phyloP scores from a whole-genome alignment of 1,284 basidiomycete genomes.

The Ustilago hordei region DNA sequence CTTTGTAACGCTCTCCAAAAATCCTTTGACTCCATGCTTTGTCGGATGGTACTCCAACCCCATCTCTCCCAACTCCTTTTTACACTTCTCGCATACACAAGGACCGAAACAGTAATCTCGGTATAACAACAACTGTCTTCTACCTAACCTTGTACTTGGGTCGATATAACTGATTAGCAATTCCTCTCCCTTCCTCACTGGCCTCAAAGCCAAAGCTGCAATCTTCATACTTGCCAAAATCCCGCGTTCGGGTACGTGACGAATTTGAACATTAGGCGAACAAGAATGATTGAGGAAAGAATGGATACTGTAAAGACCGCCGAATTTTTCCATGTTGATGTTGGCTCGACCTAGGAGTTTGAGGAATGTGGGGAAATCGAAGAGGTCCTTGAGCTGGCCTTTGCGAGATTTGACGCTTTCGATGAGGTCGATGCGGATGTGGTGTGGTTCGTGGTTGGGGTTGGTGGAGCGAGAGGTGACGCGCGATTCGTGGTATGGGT shows the following conservation, averaged over 20 bases:
- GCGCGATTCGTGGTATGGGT: slow-evolving; percentile 68
- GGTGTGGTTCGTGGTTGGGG: slow-evolving; percentile 76
- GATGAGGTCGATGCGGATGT: slow-evolving; percentile 72
- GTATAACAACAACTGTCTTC: slow-evolving; percentile 75
- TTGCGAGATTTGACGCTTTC: slow-evolving; percentile 69
- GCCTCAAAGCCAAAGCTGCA: slow-evolving; percentile 77
- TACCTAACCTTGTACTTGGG: slow-evolving; percentile 74
- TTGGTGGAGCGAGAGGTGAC: slow-evolving; percentile 78
- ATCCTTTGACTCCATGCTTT: slow-evolving; percentile 27
- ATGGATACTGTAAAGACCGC: slow-evolving; percentile 86
- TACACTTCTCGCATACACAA: slow-evolving; percentile 76
- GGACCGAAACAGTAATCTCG: slow-evolving; percentile 65
- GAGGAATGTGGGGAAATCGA: slow-evolving; percentile 80
- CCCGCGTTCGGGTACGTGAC: slow-evolving; percentile 76
- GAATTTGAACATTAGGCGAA: slow-evolving; percentile 80
- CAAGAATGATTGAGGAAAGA: slow-evolving; percentile 89
- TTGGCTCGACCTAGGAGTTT: slow-evolving; percentile 83
- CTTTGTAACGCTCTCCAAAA: slow-evolving; percentile 26
- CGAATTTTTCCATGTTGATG: slow-evolving; percentile 86
- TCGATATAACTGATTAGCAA: slow-evolving; percentile 81
- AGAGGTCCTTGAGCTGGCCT: slow-evolving; percentile 75
- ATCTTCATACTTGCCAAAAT: slow-evolving; percentile 75
- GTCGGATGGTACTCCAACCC: slow-evolving; percentile 22
- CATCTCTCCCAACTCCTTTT: slow-evolving; percentile 72
- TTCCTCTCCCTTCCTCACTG: slow-evolving; percentile 80